Conservation (phyloP, 1,284 basidiomycete species). For the Lignosus rhinocerotis region DNA sequence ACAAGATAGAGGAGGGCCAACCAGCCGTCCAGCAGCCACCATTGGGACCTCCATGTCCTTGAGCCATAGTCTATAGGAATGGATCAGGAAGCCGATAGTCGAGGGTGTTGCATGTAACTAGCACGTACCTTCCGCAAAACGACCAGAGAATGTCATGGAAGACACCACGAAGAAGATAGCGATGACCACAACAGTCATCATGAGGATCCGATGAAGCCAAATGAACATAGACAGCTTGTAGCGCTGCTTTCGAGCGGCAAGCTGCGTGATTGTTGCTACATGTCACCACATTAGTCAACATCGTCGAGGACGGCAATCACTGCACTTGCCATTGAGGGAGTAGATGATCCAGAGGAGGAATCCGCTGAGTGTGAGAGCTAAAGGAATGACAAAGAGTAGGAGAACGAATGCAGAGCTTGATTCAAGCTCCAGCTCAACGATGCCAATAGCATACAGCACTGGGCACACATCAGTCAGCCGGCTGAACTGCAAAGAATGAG, state of each 20-base stretch:
- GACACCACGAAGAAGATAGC: slow-evolving; percentile 92
- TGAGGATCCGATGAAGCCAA: slow-evolving; percentile 84
- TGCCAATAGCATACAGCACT: slow-evolving; percentile 92
- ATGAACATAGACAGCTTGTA: slow-evolving; percentile 89
- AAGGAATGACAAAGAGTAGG: slow-evolving; percentile 86
- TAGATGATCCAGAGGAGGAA: slow-evolving; percentile 97
- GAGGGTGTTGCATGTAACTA: not conserved
- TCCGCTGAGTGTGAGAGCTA: slow-evolving; percentile 90
- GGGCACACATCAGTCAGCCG: not conserved
- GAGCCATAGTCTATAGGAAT: slow-evolving; percentile 78
- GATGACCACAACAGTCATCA: slow-evolving; percentile 83
- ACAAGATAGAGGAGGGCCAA: slow-evolving; percentile 82
- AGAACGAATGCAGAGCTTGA: slow-evolving; percentile 80
- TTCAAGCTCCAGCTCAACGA: slow-evolving; percentile 90
- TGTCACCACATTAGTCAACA: not conserved
- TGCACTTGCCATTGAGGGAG: slow-evolving; percentile 71
- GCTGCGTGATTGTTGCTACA: slow-evolving; percentile 81
- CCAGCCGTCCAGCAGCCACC: slow-evolving; percentile 98
- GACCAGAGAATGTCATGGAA: slow-evolving; percentile 87
- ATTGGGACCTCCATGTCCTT: slow-evolving; percentile 90
- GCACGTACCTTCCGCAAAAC: slow-evolving; percentile 78
- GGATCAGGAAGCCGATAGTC: not conserved
- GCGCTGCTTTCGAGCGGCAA: slow-evolving; percentile 81
- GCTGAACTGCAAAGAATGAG: not conserved
- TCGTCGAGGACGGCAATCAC: not conserved